Evolutionary conservation across 805 yeast species (phyloP).

Genomic region (Kodamaea laetipori): DNA sequence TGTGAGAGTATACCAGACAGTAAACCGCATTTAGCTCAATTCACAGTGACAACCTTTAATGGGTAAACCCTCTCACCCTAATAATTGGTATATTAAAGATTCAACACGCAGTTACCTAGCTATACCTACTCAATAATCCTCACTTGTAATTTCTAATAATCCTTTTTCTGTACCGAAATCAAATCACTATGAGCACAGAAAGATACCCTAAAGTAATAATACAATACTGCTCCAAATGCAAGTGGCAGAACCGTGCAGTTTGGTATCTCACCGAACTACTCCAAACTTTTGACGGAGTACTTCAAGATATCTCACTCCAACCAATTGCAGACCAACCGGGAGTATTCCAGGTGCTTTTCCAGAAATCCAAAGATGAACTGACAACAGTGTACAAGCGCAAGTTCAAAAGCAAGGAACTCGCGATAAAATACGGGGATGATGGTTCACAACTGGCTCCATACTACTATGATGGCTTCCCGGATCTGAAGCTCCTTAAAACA

Average conservation of each 20-base stretch:
- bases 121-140: too few species aligned
- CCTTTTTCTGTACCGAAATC: too few species aligned
- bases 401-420: conserved; percentile 40
- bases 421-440: conserved; percentile 20
- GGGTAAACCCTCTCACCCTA: too few species aligned
- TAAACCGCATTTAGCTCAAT: too few species aligned
- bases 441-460: conserved; percentile 28
- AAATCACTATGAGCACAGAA: neutral
- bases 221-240: conserved; percentile 78
- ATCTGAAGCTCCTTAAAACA: conserved; percentile 75
- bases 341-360: conserved; percentile 17
- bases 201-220: conserved; percentile 64
- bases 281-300: conserved; percentile 76
- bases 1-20: too few species aligned
- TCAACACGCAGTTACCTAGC: too few species aligned
- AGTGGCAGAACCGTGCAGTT: conserved; percentile 85
- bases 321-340: conserved; percentile 29
- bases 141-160: too few species aligned
- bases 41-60: too few species aligned
- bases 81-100: too few species aligned
- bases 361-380: conserved; percentile 8
- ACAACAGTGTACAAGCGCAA: conserved; percentile 56
- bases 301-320: conserved; percentile 26
- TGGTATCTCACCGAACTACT: conserved; percentile 86
- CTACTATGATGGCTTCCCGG: conserved; percentile 78